phyloP scores from a whole-genome alignment of 2,329 filamentous ascomycete species.

The Chaetomium sp. region DNA sequence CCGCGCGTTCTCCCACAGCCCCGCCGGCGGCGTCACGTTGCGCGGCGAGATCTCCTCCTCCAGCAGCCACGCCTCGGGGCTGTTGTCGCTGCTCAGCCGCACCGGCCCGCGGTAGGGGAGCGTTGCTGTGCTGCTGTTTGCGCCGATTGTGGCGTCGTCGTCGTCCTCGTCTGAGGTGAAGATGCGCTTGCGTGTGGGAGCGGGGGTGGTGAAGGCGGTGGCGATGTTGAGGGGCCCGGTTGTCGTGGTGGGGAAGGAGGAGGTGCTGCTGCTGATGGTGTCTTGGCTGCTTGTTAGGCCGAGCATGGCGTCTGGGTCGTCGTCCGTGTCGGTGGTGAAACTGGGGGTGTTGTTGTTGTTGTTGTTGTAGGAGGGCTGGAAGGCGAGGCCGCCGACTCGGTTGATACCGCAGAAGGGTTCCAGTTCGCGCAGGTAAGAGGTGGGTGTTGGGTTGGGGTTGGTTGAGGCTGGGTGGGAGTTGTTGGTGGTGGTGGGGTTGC shows the following conservation, averaged over 20 bases:
- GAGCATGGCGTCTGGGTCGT: background rate
- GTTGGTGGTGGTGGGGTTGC: constrained; percentile 4
- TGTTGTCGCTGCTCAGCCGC: constrained; percentile 32
- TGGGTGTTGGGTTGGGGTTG: constrained; percentile 11
- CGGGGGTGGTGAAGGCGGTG: constrained; percentile 2
- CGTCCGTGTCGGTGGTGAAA: background rate
- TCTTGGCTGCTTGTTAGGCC: constrained; percentile 53
- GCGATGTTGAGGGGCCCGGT: constrained; percentile 24
- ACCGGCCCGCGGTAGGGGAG: constrained; percentile 33
- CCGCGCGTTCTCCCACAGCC: constrained; percentile 39
- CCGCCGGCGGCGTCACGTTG: constrained; percentile 43
- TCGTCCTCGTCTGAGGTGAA: constrained; percentile 50
- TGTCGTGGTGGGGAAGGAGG: constrained; percentile 29
- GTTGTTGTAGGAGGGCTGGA: constrained; percentile 52
- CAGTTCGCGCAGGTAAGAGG: constrained; percentile 58
- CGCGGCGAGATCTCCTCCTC: constrained; percentile 46
- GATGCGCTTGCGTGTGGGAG: constrained; percentile 49
- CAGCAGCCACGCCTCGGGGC: constrained; percentile 37
- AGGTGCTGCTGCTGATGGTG: constrained; percentile 46
- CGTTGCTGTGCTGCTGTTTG: constrained; percentile 12
- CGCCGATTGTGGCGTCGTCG: constrained; percentile 8
- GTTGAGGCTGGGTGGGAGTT: constrained; percentile 20
- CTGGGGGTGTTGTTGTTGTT: constrained; percentile 12
- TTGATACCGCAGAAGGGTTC: constrained; percentile 80
- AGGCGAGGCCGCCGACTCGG: constrained; percentile 69